A percentile compares a stretch with the other conserved stretches of the same genome.
Conservation (phyloP, 345 rosid genomes). For the Reutealis trisperma region DNA sequence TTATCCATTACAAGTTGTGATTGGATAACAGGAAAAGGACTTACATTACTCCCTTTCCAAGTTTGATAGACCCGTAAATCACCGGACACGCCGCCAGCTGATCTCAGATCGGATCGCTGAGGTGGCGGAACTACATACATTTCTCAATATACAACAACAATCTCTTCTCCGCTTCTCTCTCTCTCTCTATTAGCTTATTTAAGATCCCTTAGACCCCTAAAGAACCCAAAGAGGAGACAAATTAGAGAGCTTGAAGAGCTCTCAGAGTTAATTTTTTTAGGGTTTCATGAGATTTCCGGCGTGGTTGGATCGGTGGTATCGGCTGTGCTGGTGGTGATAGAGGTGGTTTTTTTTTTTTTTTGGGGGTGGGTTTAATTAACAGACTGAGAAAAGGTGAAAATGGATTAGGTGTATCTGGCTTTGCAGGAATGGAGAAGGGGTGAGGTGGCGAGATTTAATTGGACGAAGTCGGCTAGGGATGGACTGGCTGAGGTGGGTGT, state of each 20-base stretch:
- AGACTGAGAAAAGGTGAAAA: background rate
- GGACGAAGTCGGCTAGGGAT: background rate
- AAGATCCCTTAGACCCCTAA: conserved; percentile 7
- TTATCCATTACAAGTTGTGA: too few relatives aligned
- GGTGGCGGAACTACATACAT: conserved; percentile 95
- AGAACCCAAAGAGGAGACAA: background rate
- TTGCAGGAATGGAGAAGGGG: background rate
- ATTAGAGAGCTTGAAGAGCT: background rate
- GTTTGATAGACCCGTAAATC: conserved; percentile 34
- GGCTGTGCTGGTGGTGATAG: background rate
- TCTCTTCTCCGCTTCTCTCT: background rate
- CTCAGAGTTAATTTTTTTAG: background rate
- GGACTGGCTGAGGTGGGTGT: background rate
- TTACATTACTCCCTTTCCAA: conserved; percentile 36
- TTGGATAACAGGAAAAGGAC: background rate
- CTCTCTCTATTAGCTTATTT: background rate
- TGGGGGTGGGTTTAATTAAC: background rate
- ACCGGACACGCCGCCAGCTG: conserved; percentile 46
- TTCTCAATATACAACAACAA: conserved; percentile 26
- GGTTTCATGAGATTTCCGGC: conserved; percentile 13
- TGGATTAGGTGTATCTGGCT: too few relatives aligned
- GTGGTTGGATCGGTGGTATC: background rate
- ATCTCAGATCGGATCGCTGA: conserved; percentile 70
- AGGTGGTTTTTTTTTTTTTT: background rate
- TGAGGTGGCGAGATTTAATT: conserved; percentile 17